Conservation (phyloP, 2,329 filamentous ascomycete genomes). For the Lachnellula occidentalis region DNA sequence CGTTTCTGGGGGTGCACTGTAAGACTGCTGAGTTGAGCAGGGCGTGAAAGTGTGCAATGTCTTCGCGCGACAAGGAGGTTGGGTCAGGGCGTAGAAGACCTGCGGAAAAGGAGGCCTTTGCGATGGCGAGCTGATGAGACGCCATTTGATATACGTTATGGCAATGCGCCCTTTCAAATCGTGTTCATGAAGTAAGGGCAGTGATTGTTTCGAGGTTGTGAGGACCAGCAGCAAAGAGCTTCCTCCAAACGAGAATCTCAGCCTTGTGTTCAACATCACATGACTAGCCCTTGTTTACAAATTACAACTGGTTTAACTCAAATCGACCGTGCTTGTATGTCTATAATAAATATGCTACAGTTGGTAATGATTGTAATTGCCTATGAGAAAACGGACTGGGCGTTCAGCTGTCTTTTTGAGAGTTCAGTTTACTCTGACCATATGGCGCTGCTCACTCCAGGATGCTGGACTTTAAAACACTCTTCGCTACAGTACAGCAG, state of each 20-base stretch:
- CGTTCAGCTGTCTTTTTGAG: too few species aligned
- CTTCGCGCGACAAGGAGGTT: slow-evolving; percentile 59
- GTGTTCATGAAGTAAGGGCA: not conserved
- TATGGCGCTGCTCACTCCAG: too few species aligned
- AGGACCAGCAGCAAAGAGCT: not conserved
- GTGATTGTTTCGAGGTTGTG: not conserved
- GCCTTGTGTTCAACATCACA: not conserved
- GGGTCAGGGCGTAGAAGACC: slow-evolving; percentile 70
- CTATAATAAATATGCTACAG: not conserved
- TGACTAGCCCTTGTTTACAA: too few species aligned
- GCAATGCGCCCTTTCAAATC: not conserved
- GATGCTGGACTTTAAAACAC: too few species aligned
- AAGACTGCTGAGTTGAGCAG: slow-evolving; percentile 59
- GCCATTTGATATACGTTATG: slow-evolving; percentile 43
- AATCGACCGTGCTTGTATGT: not conserved
- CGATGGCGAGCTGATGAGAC: slow-evolving; percentile 67
- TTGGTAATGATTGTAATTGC: too few species aligned
- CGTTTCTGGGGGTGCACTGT: slow-evolving; percentile 72
- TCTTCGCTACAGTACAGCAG: too few species aligned
- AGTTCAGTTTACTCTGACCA: too few species aligned
- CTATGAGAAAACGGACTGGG: too few species aligned
- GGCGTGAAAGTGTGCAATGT: slow-evolving; percentile 64
- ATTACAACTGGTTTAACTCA: too few species aligned
- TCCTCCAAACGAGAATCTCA: not conserved
- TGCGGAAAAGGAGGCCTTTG: slow-evolving; percentile 72